phyloP scores from a whole-genome alignment of 495 filamentous ascomycete genomes.

The Letharia lupina region DNA sequence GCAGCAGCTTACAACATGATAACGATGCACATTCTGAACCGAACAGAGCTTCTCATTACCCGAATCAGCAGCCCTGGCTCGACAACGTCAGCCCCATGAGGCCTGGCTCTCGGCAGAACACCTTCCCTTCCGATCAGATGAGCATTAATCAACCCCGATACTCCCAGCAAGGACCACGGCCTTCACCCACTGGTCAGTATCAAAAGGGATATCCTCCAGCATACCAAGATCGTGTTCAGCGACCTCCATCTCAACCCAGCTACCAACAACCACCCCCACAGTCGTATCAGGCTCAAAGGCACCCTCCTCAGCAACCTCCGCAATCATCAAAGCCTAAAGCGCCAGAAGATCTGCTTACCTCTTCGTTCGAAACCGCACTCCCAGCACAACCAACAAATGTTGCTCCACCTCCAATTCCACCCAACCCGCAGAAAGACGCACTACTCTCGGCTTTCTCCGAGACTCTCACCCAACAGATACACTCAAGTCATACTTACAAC shows the following conservation, averaged over 20 bases:
- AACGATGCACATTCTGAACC: background rate
- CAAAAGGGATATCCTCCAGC: background rate
- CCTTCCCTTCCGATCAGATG: background rate
- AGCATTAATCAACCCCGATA: background rate
- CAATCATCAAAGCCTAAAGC: constrained; percentile 34
- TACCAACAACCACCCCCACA: constrained; percentile 24
- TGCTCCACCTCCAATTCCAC: constrained; percentile 77
- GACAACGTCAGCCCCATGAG: background rate
- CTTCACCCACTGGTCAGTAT: background rate
- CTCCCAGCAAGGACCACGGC: constrained; percentile 6
- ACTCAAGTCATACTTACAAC: constrained; percentile 54
- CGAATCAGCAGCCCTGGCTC: background rate
- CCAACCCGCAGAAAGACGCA: constrained; percentile 92
- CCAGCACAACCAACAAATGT: constrained; percentile 46
- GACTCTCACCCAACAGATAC: constrained; percentile 57
- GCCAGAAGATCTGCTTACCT: constrained; percentile 62
- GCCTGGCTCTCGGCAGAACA: background rate
- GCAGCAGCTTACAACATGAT: constrained; percentile 3
- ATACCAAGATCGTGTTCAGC: constrained; percentile 4
- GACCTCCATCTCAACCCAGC: constrained; percentile 7
- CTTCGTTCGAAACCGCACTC: constrained; percentile 56
- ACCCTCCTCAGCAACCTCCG: constrained; percentile 25
- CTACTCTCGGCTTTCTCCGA: constrained; percentile 69
- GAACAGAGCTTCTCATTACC: background rate
- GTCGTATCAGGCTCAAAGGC: constrained; percentile 21